Percentiles rank a stretch among this genome's conserved stretches.
Evolutionary conservation across 805 yeast genomes (phyloP).

Genomic region (Scheffersomyces ergatensis): DNA sequence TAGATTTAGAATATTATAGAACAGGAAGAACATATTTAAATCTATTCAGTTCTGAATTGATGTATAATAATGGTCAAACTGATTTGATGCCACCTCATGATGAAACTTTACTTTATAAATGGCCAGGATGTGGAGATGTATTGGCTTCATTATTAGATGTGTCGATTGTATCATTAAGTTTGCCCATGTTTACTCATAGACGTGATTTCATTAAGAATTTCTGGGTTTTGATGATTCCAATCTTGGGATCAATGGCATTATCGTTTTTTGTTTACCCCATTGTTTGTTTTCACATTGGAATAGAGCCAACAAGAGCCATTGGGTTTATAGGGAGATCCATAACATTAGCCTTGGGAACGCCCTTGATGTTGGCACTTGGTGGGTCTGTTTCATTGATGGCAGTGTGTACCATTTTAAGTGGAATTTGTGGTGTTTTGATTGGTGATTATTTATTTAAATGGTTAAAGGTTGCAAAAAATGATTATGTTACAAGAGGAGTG

Average conservation of each 20-base stretch:
- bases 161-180: slow-evolving; percentile 69
- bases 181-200: slow-evolving; percentile 77
- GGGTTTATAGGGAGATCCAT: slow-evolving; percentile 81
- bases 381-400: slow-evolving; percentile 76
- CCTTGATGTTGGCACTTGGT: slow-evolving; percentile 61
- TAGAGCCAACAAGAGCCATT: slow-evolving; percentile 56
- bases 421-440: slow-evolving; percentile 69
- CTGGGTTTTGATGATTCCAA: slow-evolving; percentile 57
- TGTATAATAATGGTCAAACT: slow-evolving; percentile 25
- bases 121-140: slow-evolving; percentile 85
- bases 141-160: slow-evolving; percentile 70
- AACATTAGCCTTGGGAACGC: slow-evolving; percentile 77
- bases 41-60: slow-evolving; percentile 45
- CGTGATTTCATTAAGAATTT: slow-evolving; percentile 60
- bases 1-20: slow-evolving; percentile 52
- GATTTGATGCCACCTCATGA: slow-evolving; percentile 10
- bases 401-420: slow-evolving; percentile 73
- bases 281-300: slow-evolving; percentile 62
- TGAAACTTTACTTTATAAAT: slow-evolving; percentile 33
- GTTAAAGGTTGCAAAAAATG: slow-evolving; percentile 55
- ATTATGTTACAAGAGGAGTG: slow-evolving; percentile 73
- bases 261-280: slow-evolving; percentile 72
- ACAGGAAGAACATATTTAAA: slow-evolving; percentile 67
- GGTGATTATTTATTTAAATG: slow-evolving; percentile 54
- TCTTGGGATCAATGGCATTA: slow-evolving; percentile 51